Conservation (phyloP, 1,139 yeast species). For the Lodderomyces parapsilosis region DNA sequence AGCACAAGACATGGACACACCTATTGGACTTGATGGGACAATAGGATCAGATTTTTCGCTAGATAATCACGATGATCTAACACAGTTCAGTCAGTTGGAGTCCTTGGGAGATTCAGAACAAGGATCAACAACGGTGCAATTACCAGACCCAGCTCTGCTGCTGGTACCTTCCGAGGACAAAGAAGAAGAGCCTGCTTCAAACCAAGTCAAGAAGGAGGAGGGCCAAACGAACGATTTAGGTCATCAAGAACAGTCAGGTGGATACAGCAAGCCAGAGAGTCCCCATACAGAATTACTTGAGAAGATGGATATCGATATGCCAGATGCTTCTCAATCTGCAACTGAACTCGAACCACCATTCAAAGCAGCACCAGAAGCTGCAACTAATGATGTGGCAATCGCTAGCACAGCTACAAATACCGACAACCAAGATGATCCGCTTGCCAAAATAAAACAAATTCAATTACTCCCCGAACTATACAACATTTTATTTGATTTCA, state of each 20-base stretch:
- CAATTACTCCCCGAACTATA: conserved; percentile 43
- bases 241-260: background rate
- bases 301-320: background rate
- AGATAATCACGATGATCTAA: background rate
- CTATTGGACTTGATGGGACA: background rate
- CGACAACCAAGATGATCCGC: conserved; percentile 19
- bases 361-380: background rate
- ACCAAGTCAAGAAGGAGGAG: background rate
- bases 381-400: too few species aligned
- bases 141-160: background rate
- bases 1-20: background rate
- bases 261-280: too few species aligned
- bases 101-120: background rate
- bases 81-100: background rate
- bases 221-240: background rate
- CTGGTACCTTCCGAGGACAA: background rate
- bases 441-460: conserved; percentile 27
- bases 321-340: background rate
- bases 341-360: background rate
- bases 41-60: background rate
- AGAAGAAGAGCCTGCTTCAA: background rate
- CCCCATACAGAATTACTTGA: too few species aligned
- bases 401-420: background rate
- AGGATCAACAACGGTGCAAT: background rate
- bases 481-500: conserved; percentile 34